Evolutionary conservation across 2,329 filamentous ascomycete genomes (phyloP).

Genomic region (Penicillium sp.): DNA sequence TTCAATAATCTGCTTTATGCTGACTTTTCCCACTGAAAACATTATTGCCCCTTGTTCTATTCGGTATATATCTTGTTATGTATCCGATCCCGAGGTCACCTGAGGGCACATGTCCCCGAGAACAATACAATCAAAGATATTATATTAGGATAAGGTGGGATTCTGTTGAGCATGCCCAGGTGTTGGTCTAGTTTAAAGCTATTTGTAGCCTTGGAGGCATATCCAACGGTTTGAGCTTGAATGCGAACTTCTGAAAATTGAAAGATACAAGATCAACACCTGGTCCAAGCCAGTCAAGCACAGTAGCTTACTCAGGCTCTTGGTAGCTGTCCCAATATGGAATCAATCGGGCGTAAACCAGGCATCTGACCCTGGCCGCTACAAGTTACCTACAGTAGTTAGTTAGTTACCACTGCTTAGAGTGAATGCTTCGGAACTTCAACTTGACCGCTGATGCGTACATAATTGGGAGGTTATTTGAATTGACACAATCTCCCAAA

Average conservation of each 20-base stretch:
- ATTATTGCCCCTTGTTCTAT: constrained; percentile 8
- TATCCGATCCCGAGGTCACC: constrained; percentile 25
- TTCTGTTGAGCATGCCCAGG: constrained; percentile 23
- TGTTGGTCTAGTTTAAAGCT: constrained; percentile 30
- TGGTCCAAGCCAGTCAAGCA: neutral
- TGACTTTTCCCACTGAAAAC: too few species aligned
- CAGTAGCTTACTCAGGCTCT: constrained; percentile 16
- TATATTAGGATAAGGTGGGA: constrained; percentile 32
- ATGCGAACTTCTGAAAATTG: constrained; percentile 12
- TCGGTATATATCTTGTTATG: constrained; percentile 27
- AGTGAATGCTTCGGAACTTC: too few species aligned
- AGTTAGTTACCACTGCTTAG: too few species aligned
- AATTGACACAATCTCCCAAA: too few species aligned
- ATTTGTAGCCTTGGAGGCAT: constrained; percentile 19
- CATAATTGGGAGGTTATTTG: too few species aligned
- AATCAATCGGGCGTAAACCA: too few species aligned
- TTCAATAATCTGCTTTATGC: too few species aligned
- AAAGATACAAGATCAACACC: neutral
- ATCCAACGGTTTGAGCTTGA: constrained; percentile 21
- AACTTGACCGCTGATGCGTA: too few species aligned
- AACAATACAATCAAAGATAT: constrained; percentile 30
- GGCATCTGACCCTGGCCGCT: too few species aligned
- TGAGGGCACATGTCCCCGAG: constrained; percentile 26
- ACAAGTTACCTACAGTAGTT: too few species aligned
- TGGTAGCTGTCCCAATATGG: too few species aligned